Evolutionary conservation across 2,329 filamentous ascomycete species (phyloP).

Genomic region (Pyricularia grisea): DNA sequence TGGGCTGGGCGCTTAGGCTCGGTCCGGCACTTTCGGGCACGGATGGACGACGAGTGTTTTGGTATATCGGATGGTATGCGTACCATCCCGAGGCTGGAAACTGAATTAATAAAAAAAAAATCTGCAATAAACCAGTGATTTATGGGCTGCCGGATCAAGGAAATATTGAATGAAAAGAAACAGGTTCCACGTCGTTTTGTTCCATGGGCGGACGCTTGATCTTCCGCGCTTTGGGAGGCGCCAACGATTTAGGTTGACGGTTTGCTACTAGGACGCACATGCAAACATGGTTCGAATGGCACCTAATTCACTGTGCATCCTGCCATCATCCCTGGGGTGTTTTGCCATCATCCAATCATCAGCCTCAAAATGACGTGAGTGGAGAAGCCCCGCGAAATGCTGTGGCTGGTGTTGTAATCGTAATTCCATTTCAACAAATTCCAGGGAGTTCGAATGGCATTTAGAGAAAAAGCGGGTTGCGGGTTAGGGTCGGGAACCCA

Average conservation of each 20-base stretch:
- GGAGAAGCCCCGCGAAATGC: background rate
- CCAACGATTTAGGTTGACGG: background rate
- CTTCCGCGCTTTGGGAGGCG: background rate
- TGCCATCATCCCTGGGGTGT: background rate
- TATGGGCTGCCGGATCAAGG: background rate
- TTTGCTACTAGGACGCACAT: background rate
- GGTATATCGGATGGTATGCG: background rate
- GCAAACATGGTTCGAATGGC: background rate
- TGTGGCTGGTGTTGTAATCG: background rate
- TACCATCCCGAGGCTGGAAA: background rate
- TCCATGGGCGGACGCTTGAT: background rate
- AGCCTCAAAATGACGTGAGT: background rate
- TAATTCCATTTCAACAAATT: background rate
- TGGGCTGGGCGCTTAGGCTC: background rate
- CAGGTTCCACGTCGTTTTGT: background rate
- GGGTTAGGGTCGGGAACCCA: background rate
- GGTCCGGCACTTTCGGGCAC: background rate
- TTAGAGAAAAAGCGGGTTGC: background rate
- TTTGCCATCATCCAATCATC: background rate
- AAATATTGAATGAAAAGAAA: background rate
- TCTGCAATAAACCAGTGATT: background rate
- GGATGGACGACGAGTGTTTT: background rate
- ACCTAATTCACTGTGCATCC: background rate
- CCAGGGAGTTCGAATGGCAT: background rate
- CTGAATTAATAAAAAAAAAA: background rate